Percentiles rank a stretch among this genome's conserved stretches.
These are phyloP conservation scores for Termitomyces sp. DNA, from an alignment of 768 basidiomycete genomes.

Conservation along the genomic window DNA sequence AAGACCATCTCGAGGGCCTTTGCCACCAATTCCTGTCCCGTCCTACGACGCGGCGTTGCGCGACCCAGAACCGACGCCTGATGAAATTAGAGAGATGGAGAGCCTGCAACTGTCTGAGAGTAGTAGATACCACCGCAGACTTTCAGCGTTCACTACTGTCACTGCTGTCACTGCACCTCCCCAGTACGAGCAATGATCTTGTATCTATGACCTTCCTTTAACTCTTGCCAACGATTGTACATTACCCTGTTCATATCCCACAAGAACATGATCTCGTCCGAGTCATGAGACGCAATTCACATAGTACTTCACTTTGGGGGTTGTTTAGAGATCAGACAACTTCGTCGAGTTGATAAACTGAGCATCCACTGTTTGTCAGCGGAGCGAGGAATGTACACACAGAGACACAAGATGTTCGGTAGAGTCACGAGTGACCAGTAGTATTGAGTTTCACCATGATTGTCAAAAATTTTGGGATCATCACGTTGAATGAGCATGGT, in stretches of 20 bases:
- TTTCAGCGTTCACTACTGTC: background rate
- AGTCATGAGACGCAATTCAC: too few species aligned
- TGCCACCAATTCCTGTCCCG: slow-evolving; percentile 13
- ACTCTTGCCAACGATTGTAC: background rate
- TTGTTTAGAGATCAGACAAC: too few species aligned
- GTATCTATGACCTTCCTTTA: background rate
- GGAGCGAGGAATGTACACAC: too few species aligned
- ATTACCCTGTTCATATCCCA: background rate
- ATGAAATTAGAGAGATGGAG: slow-evolving; percentile 4
- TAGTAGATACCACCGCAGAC: slow-evolving; percentile 1
- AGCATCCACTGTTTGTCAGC: too few species aligned
- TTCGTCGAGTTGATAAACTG: too few species aligned
- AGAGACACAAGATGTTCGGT: too few species aligned
- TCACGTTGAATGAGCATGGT: too few species aligned
- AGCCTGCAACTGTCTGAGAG: background rate
- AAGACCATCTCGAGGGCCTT: slow-evolving; percentile 12
- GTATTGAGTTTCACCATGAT: too few species aligned
- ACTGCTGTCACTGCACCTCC: slow-evolving; percentile 11
- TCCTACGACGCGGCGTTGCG: slow-evolving; percentile 11
- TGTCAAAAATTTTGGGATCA: too few species aligned
- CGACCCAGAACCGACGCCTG: slow-evolving; percentile 1
- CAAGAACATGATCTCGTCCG: too few species aligned
- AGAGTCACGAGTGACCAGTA: too few species aligned
- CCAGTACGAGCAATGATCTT: slow-evolving; percentile 12
- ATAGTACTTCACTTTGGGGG: too few species aligned